A percentile compares a stretch with the other conserved stretches of the same genome.
These are phyloP conservation scores for Aspergillus terreus DNA, from an alignment of 2,329 filamentous ascomycete genomes.

Conservation along the genomic window DNA sequence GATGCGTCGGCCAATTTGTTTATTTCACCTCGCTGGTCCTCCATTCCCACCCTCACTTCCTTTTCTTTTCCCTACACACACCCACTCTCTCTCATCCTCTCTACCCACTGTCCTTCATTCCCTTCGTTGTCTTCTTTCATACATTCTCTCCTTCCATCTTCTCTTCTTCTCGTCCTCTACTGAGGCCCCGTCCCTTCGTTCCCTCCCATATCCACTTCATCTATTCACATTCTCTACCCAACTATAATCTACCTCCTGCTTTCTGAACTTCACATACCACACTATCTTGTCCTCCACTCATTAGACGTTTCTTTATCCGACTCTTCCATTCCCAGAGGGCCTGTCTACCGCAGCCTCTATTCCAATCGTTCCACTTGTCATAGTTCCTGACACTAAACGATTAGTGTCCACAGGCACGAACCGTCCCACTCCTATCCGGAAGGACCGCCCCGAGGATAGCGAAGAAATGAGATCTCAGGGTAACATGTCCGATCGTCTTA, in stretches of 20 bases:
- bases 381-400: constrained; percentile 17
- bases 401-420: constrained; percentile 25
- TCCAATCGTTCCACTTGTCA: background rate
- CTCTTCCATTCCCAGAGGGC: background rate
- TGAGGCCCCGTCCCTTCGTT: background rate
- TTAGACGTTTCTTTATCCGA: background rate
- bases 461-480: constrained; percentile 39
- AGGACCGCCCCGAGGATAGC: constrained; percentile 25
- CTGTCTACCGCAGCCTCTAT: background rate
- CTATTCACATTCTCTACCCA: constrained; percentile 3
- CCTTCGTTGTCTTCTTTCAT: constrained; percentile 8
- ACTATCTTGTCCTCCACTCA: background rate
- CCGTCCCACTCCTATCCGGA: constrained; percentile 24
- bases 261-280: background rate
- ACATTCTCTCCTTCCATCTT: constrained; percentile 9
- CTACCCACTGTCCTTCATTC: constrained; percentile 19
- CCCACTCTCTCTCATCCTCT: constrained; percentile 3
- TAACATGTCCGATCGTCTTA: constrained; percentile 35
- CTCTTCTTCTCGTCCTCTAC: constrained; percentile 2
- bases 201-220: background rate
- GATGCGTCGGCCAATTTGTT: constrained; percentile 33
- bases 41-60: constrained; percentile 28
- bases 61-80: constrained; percentile 20
- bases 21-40: constrained; percentile 38
- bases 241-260: background rate